Evolutionary conservation across 108 stramenopile species (phyloP), one percentile per base, ranked within the genome.

Genomic region (Thalassiosira profunda): DNA sequence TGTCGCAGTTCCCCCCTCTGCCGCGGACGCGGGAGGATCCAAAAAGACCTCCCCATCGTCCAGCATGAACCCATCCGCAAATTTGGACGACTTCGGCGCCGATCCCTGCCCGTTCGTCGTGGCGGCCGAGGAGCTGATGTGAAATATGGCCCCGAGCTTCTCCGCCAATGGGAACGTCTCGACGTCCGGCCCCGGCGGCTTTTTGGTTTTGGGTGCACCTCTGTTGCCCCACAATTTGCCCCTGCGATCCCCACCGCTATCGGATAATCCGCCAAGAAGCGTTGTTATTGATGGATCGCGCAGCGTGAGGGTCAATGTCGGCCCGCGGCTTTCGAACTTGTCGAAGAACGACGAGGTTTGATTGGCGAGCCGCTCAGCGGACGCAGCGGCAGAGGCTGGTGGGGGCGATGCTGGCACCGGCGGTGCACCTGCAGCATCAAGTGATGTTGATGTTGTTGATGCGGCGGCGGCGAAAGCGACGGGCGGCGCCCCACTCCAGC

Each of bases 221-320:
- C 30, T 28, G 48, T 14, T 31, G 45, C 14, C 10, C 3, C 10
- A 42, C 21, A 0, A 11, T 36, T 42, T 72, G 21, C 9, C 45
- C 35, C 45, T 40, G 46, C 38, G 12, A 38, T 45, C 34, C 11
- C 21, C 35, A 7, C 49, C 28, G 4, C 46, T 46, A 15, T 28
- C 26, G 12, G 17, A 12, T 25, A 23, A 20, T 17, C 44, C 12
- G 26, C 20, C 14, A 11, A 43, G 15, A 40, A 62, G 56, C 12
- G 47, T 7, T 14, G 60, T 41, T 15, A 43, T 47, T 18, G 45
- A 54, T 15, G 68, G 76, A 58, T 77, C 76, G n/a, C 68, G 68
- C 20, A 77, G 68, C 23, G 63, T 64, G 24, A 77, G 56, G 21
- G 68, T 77, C 21, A 77, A 36, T 41, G 63, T 77, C 20, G 76